Percentiles rank a stretch among this genome's conserved stretches.
These are phyloP conservation scores for Heterobasidion annosum DNA, from an alignment of 1,284 basidiomycete species.

Conservation along the genomic window DNA sequence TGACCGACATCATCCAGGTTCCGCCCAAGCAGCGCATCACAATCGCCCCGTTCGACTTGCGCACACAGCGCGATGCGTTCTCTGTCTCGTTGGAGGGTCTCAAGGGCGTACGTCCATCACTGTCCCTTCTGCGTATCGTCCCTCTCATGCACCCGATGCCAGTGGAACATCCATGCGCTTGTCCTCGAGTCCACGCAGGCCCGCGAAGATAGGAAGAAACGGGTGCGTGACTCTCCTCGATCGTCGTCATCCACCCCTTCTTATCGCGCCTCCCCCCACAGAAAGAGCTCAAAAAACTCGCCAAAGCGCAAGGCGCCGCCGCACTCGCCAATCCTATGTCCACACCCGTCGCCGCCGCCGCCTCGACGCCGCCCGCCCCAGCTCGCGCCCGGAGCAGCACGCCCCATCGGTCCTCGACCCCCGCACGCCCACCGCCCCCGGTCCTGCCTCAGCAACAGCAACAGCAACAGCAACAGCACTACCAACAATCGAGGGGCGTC, in stretches of 20 bases:
- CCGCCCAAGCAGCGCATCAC: conserved; percentile 64
- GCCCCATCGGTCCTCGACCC: not conserved
- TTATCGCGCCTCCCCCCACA: conserved; percentile 17
- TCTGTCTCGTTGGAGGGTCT: conserved; percentile 63
- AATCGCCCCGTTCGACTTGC: conserved; percentile 56
- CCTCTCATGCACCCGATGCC: conserved; percentile 6
- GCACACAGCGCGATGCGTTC: conserved; percentile 65
- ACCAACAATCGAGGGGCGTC: conserved; percentile 7
- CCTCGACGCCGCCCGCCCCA: not conserved
- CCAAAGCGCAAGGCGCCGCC: conserved; percentile 44
- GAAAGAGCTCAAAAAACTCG: conserved; percentile 67
- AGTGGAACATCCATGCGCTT: conserved; percentile 65
- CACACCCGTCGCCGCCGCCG: conserved; percentile 13
- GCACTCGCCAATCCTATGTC: conserved; percentile 18
- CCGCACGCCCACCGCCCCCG: not conserved
- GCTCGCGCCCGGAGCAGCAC: conserved; percentile 1
- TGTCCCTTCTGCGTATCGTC: conserved; percentile 11
- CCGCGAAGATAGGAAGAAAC: conserved; percentile 68
- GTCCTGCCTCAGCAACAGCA: not conserved
- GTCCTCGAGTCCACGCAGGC: conserved; percentile 66
- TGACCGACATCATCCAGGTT: conserved; percentile 52
- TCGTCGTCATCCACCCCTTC: not conserved
- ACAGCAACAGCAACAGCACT: not conserved
- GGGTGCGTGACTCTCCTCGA: conserved; percentile 35
- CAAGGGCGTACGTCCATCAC: conserved; percentile 54